Evolutionary conservation across 1,139 yeast genomes (phyloP).

Genomic region (Arxiozyma heterogenica): DNA sequence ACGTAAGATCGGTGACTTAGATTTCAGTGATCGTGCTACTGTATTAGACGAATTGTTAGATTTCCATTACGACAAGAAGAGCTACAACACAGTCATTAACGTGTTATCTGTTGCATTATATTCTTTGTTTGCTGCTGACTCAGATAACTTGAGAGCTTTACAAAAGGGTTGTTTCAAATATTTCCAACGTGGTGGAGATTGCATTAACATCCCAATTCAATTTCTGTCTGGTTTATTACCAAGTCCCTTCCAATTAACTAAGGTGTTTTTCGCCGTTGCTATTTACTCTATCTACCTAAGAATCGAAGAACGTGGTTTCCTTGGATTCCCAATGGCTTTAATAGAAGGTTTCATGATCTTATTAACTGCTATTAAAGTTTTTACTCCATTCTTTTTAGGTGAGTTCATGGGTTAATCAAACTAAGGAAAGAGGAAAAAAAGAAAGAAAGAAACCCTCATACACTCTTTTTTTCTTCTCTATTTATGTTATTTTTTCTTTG

Average conservation of each 20-base stretch:
- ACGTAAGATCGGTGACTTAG: slow-evolving; percentile 40
- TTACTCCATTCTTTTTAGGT: slow-evolving; percentile 58
- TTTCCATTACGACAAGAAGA: slow-evolving; percentile 73
- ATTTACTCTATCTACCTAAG: slow-evolving; percentile 70
- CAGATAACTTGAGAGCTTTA: slow-evolving; percentile 50
- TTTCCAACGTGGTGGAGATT: slow-evolving; percentile 75
- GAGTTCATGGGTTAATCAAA: slow-evolving; percentile 31
- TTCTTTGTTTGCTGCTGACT: slow-evolving; percentile 82
- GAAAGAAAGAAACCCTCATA: neutral
- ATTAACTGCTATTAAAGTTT: slow-evolving; percentile 65
- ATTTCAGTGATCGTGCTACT: slow-evolving; percentile 47
- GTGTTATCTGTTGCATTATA: slow-evolving; percentile 86
- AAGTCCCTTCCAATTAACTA: slow-evolving; percentile 60
- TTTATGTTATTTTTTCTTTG: neutral
- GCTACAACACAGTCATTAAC: slow-evolving; percentile 74
- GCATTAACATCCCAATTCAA: slow-evolving; percentile 71
- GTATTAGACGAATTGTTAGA: slow-evolving; percentile 48
- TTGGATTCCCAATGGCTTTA: slow-evolving; percentile 66
- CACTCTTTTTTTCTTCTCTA: neutral
- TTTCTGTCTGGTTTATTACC: slow-evolving; percentile 78
- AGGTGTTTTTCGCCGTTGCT: slow-evolving; percentile 86
- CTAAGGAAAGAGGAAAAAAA: neutral
- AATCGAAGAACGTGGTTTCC: slow-evolving; percentile 52
- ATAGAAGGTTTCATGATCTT: slow-evolving; percentile 61
- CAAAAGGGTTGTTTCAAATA: slow-evolving; percentile 87